Conservation (phyloP, 306 rosid species). For the Quercus bicolor region DNA sequence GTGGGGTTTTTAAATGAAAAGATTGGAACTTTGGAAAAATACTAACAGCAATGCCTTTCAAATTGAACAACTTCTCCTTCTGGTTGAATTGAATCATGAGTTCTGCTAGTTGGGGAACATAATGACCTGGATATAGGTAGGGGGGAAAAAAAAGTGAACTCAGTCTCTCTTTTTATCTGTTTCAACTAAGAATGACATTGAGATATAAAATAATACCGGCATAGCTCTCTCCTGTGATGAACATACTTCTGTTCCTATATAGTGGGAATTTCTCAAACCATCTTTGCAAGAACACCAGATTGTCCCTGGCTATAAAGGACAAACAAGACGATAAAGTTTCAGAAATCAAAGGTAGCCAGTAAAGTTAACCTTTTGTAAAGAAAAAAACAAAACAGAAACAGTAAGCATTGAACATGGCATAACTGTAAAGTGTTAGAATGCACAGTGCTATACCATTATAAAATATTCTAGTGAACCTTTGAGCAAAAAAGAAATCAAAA, state of each 20-base stretch:
- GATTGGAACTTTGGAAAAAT: neutral
- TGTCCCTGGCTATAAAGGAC: slow-evolving; percentile 41
- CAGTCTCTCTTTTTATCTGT: neutral
- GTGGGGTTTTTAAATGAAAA: neutral
- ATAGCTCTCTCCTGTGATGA: slow-evolving; percentile 51
- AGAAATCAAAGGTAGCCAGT: slow-evolving; percentile 15
- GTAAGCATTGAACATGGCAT: slow-evolving; percentile 34
- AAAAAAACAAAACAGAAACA: slow-evolving; percentile 21
- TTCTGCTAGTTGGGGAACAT: slow-evolving; percentile 59
- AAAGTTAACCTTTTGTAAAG: slow-evolving; percentile 26
- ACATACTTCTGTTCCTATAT: slow-evolving; percentile 45
- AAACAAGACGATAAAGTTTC: slow-evolving; percentile 24
- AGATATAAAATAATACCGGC: slow-evolving; percentile 29
- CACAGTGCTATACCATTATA: slow-evolving; percentile 21
- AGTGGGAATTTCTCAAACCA: slow-evolving; percentile 53
- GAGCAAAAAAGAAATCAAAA: slow-evolving; percentile 20
- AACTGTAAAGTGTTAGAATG: slow-evolving; percentile 38
- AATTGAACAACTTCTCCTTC: slow-evolving; percentile 37
- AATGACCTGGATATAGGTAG: slow-evolving; percentile 30
- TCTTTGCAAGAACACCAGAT: slow-evolving; percentile 47
- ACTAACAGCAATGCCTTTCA: slow-evolving; percentile 60
- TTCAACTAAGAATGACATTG: neutral
- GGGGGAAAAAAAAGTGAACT: neutral
- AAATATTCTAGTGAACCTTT: slow-evolving; percentile 25
- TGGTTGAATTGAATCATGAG: slow-evolving; percentile 42